A percentile compares a stretch with the other conserved stretches of the same genome.
phyloP scores from a whole-genome alignment of 305 asterid genomes.

The Fraxinus dipetala region DNA sequence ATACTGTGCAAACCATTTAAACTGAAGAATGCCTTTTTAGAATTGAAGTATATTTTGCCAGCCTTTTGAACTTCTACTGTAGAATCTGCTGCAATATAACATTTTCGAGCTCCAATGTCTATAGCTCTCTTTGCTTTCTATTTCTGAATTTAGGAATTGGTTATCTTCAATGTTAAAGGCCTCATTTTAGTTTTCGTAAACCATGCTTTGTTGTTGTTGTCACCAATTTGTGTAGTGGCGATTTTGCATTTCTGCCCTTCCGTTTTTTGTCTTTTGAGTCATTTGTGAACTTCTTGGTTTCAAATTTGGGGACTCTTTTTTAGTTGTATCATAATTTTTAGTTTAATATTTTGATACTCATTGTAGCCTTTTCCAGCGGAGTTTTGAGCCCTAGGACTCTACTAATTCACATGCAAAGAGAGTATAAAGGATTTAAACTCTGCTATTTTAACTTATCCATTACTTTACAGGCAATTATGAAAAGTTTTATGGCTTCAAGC shows the following conservation, averaged over 20 bases:
- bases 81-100: neutral
- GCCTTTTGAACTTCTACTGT: neutral
- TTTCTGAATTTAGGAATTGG: neutral
- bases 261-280: neutral
- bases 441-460: slow-evolving; percentile 10
- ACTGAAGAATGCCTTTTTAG: neutral
- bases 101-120: neutral
- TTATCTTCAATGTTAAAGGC: neutral
- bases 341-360: neutral
- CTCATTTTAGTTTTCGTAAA: neutral
- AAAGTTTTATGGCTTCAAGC: slow-evolving; percentile 65
- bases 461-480: slow-evolving; percentile 85
- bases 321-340: neutral
- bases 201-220: neutral
- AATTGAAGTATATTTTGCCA: slow-evolving; percentile 2
- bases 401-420: neutral
- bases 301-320: neutral
- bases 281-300: neutral
- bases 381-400: neutral
- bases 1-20: slow-evolving; percentile 1
- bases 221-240: neutral
- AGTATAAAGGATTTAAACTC: neutral
- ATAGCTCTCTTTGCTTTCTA: neutral
- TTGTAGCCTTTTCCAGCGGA: neutral
- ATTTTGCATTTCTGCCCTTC: neutral